A percentile compares a stretch with the other conserved stretches of the same genome.
Conservation (phyloP, 2,329 filamentous ascomycete species). For the Monilinia fructicola region DNA sequence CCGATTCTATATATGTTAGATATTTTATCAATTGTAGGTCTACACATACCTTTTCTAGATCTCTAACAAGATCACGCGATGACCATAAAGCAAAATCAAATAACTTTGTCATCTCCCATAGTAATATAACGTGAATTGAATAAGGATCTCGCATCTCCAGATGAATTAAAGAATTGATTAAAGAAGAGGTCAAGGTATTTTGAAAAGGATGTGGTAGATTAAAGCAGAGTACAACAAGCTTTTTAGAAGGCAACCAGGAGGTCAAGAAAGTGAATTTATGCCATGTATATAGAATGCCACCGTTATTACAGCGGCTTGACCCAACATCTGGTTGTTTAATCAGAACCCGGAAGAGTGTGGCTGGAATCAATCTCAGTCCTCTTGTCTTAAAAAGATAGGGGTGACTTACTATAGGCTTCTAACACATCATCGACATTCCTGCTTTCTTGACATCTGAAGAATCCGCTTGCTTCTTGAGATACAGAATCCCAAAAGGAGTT, state of each 20-base stretch:
- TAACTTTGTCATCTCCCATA: conserved; percentile 17
- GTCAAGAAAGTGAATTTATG: conserved; percentile 15
- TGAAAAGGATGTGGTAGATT: neutral
- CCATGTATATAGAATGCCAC: conserved; percentile 7
- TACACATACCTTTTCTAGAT: conserved; percentile 14
- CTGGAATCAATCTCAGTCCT: conserved; percentile 1
- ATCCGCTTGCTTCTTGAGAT: conserved; percentile 17
- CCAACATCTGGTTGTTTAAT: conserved; percentile 6
- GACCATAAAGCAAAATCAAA: conserved; percentile 11
- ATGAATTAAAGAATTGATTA: neutral
- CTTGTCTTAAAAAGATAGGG: neutral
- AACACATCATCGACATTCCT: neutral
- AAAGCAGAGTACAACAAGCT: conserved; percentile 8
- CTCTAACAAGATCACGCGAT: conserved; percentile 12
- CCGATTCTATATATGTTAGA: conserved; percentile 11
- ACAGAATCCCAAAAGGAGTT: conserved; percentile 7
- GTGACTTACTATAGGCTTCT: conserved; percentile 16
- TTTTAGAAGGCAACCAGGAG: conserved; percentile 11
- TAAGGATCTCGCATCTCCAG: conserved; percentile 11
- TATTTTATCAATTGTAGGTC: neutral
- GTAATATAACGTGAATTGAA: conserved; percentile 11
- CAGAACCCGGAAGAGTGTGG: conserved; percentile 11
- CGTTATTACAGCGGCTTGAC: neutral
- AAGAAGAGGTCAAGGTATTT: neutral
- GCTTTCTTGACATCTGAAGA: conserved; percentile 8